Evolutionary conservation across 1,139 yeast species (phyloP), one percentile per base, ranked within the genome.

Genomic region (Taphrina sp.): DNA sequence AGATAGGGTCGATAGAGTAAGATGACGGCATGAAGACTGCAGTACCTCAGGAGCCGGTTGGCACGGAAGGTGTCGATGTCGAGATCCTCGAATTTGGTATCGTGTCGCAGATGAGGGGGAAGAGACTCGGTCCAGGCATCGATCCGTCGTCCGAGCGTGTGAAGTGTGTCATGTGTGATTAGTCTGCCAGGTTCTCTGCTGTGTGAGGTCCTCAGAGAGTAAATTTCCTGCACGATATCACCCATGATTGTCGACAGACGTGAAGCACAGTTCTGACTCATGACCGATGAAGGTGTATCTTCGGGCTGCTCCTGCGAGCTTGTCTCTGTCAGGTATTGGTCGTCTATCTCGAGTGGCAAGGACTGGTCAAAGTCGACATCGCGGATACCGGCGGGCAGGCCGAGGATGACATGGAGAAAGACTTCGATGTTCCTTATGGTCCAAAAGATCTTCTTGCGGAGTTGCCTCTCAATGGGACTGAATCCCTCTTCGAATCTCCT

Each of bases 391-490:
- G 92, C 74, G 1, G 97, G 97, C 56, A 89, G 73, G 1, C 97
- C 96, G 60, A 90, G 70, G 76, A 90, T 82, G 2, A 95, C 87
- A 68, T 88, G 88, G 59, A 88, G 86, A 67, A 89, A 89, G 47
- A 89, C 81, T 66, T 90, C 96, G 89, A 89, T 82, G 67, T 89
- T 89, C 67, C 88, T 84, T 61, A 90, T 84, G 1, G 96, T 85
- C 81, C 87, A 89, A 66, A 89, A 89, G 33, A 89, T 72, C 61
- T 96, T 75, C 66, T 87, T 89, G 58, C 96, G 74, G 35, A 88
- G 85, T 66, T 90, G 96, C 35, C 83, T 73, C 67, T 87, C 96
- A 43, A 88, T 83, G 0, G 95, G 95, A 63, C 85, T 84, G 64
- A 85, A 80, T 36, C 80, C 76, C 65, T 77, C 79, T 28, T 80